Evolutionary conservation across 2,329 filamentous ascomycete genomes (phyloP).

Genomic region (Penicillium sp.): DNA sequence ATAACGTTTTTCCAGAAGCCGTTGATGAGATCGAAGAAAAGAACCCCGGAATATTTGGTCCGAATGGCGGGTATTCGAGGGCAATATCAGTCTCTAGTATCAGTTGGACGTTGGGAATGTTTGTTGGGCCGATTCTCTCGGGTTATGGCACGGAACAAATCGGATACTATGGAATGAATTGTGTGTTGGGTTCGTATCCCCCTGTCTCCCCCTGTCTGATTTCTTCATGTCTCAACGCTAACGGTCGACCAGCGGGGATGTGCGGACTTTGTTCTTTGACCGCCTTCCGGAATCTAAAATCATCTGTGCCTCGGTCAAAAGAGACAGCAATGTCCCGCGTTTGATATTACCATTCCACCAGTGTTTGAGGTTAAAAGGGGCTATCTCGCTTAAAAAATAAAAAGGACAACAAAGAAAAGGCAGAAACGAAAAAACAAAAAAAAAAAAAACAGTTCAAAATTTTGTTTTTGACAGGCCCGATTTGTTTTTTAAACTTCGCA

Average conservation of each 20-base stretch:
- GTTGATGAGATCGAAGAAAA: constrained; percentile 22
- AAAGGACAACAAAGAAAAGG: background rate
- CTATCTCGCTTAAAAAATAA: background rate
- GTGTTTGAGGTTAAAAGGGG: too few relatives aligned
- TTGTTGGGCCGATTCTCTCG: constrained; percentile 24
- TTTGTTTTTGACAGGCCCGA: background rate
- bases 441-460: background rate
- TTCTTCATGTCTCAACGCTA: constrained; percentile 1
- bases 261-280: constrained; percentile 16
- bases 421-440: background rate
- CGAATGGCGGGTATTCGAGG: constrained; percentile 27
- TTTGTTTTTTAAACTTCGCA: background rate
- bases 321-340: too few relatives aligned
- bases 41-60: constrained; percentile 26
- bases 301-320: background rate
- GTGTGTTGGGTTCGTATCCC: constrained; percentile 16
- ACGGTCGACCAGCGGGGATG: constrained; percentile 12
- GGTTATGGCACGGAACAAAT: constrained; percentile 19
- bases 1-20: constrained; percentile 11
- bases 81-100: constrained; percentile 25
- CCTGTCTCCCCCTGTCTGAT: constrained; percentile 1
- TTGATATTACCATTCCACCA: too few relatives aligned
- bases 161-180: constrained; percentile 26
- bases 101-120: constrained; percentile 25
- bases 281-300: constrained; percentile 10